Conservation (phyloP, 2,329 filamentous ascomycete genomes). For the Alternaria gaisen region DNA sequence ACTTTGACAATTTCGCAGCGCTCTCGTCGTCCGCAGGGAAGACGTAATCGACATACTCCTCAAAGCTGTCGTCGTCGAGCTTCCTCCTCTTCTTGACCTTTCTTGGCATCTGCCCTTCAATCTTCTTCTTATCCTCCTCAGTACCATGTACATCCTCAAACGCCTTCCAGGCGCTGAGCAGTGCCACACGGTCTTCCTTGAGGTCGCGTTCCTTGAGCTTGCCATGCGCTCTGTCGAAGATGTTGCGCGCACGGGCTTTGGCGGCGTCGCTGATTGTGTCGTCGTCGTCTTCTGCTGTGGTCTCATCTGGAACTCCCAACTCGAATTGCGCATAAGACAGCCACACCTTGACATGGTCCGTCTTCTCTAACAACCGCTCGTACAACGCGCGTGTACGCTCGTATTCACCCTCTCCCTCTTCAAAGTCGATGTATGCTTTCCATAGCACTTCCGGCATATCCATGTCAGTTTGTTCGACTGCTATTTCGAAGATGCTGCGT, state of each 20-base stretch:
- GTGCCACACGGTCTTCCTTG: slow-evolving; percentile 89
- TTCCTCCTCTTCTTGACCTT: slow-evolving; percentile 91
- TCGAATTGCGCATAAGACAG: slow-evolving; percentile 99
- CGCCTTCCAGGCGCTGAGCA: slow-evolving; percentile 90
- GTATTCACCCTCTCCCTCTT: slow-evolving; percentile 94
- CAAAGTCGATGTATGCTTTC: slow-evolving; percentile 99
- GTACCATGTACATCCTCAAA: slow-evolving; percentile 90
- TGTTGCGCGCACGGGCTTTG: slow-evolving; percentile 79
- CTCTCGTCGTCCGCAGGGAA: slow-evolving; percentile 95
- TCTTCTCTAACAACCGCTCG: slow-evolving; percentile 90
- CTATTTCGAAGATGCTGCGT: slow-evolving; percentile 85
- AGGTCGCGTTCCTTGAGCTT: slow-evolving; percentile 88
- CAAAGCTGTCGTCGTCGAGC: slow-evolving; percentile 90
- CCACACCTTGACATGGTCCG: slow-evolving; percentile 99
- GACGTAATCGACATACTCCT: slow-evolving; percentile 97
- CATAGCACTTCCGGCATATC: slow-evolving; percentile 98
- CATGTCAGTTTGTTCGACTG: slow-evolving; percentile 70
- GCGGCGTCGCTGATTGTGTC: slow-evolving; percentile 78
- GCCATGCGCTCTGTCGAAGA: slow-evolving; percentile 87
- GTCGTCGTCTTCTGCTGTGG: slow-evolving; percentile 61
- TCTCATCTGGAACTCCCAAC: slow-evolving; percentile 86
- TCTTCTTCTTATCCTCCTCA: slow-evolving; percentile 76
- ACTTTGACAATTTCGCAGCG: slow-evolving; percentile 80
- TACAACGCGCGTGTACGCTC: slow-evolving; percentile 83
- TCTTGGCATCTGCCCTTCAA: slow-evolving; percentile 93